Conservation (phyloP, 345 rosid genomes). For the Litchi chinensis region DNA sequence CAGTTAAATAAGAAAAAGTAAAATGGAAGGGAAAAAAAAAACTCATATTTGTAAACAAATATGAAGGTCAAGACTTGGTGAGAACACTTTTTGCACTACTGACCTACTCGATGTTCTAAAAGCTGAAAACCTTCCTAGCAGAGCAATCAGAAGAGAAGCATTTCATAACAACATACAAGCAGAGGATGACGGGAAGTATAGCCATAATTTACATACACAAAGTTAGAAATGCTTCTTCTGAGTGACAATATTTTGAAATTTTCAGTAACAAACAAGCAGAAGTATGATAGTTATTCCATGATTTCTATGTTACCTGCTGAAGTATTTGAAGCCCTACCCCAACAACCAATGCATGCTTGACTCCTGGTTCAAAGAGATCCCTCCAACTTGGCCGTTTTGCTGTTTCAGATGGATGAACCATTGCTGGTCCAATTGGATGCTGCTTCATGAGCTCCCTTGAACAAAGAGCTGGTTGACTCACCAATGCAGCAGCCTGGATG, state of each 20-base stretch:
- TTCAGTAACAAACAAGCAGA: neutral
- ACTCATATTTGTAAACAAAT: neutral
- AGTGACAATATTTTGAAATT: neutral
- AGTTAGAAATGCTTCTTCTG: neutral
- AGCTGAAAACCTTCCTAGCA: neutral
- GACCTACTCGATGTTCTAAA: neutral
- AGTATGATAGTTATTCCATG: slow-evolving; percentile 9
- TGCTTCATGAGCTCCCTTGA: slow-evolving; percentile 63
- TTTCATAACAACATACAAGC: neutral
- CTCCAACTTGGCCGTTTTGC: slow-evolving; percentile 64
- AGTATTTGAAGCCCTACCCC: slow-evolving; percentile 95
- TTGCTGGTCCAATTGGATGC: slow-evolving; percentile 79
- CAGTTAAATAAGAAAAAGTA: neutral
- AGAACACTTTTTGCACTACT: neutral
- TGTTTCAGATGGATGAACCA: slow-evolving; percentile 86
- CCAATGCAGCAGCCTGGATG: slow-evolving; percentile 88
- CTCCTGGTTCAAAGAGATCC: slow-evolving; percentile 91
- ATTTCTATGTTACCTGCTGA: slow-evolving; percentile 73
- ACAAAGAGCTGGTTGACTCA: slow-evolving; percentile 85
- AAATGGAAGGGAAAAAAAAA: neutral
- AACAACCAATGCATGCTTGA: slow-evolving; percentile 83
- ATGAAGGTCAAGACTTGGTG: neutral
- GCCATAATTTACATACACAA: neutral
- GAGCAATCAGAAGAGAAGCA: neutral
- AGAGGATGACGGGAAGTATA: slow-evolving; percentile 1